Base-by-base conservation (phyloP, 345 rosid species). In the Conringia planisiliqua region DNA sequence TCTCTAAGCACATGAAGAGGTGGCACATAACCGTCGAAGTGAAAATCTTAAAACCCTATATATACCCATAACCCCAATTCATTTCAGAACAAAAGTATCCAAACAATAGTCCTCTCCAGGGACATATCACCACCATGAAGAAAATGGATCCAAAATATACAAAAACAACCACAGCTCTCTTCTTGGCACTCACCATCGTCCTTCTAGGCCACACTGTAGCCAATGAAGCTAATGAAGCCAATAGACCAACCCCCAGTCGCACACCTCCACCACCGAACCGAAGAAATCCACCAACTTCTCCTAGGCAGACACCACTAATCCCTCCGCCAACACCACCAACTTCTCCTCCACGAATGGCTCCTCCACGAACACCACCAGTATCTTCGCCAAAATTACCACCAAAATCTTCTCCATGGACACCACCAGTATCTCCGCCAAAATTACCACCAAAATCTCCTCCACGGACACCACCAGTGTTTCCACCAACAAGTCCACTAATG, bases 201-300 rank as follows among this genome's bases (percentile, higher is more conserved):
- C 14, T 66, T 13, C 4, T 33, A 1, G 33, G 40, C 50, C 24
- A 46, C 22, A 35, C 16, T 5, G 17, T 66, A 57, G 72, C 78
- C 1, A 62, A 62, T 39, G 17, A 74, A 57, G 72, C 78, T 1
- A 62, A 62, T 39, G 17, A 74, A 57, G 72, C 78, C 1, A 62
- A 62, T 39, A 52, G 42, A 3, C 62, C 4, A 13, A 56, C 51
- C 6, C 54, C 26, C 2, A 38, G 55, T 2, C 44, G 40, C 0
- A 48, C 60, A 10, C 75, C 59, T 47, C 50, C 75, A 30, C 70
- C 76, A 26, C 4, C 24, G 3, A 30, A 30, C 33, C 33, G 6
- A 30, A 30, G 33, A 30, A 5, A 6, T 30, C 33, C 33, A 4
- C 33, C 30, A 29, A 3, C 4, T 3, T 4, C 30, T 29, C 30